Base-by-base conservation (phyloP, 108 stramenopile species). In the Hondaea fermentalgiana region DNA sequence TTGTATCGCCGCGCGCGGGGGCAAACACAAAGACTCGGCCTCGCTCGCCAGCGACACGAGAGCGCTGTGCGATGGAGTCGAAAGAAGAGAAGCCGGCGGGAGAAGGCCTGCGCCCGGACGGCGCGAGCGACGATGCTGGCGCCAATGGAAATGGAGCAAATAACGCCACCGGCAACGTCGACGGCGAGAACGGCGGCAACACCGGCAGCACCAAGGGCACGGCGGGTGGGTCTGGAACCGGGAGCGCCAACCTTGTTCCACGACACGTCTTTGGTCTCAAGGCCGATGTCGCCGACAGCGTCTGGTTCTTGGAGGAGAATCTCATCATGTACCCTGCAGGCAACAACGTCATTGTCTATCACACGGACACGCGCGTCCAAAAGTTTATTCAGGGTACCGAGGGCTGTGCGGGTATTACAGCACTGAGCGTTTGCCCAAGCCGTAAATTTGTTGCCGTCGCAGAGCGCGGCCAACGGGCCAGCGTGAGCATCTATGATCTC, bases 191-290 rank as follows among this genome's bases (percentile, higher is more conserved):
- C 55, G 55, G 55, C 55, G 14, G 55, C 55, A 16, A 57, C 4
- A 1, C 55, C 55, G 55, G 55, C 55, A 57, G 55, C 14, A 57
- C 35, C 1, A 57, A 57, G 55, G 55, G 14, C 55, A 16, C 55
- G 55, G 55, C 14, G 14, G 55, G 64, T 3, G 64, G 64, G 21
- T 17, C 64, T 14, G 64, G 64, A 17, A 42, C 4, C 42, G 64
- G 64, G 1, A 83, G 72, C 76, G 88, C 88, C n/a, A 64, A 83
- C 4, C 89, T 91, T 5, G 87, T 89, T 28, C 92, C 88, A n/a
- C 90, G 90, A 47, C 93, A 94, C 60, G 35, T 90, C 21, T 94
- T 94, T 53, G 93, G 93, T 5, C 72, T 94, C 23, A 91, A 92
- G 64, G 51, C 87, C 23, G 91, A 93, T 45, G 91, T 93, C 23